phyloP scores from a whole-genome alignment of 2,329 filamentous ascomycete genomes.

The Fusarium sulawesiense region DNA sequence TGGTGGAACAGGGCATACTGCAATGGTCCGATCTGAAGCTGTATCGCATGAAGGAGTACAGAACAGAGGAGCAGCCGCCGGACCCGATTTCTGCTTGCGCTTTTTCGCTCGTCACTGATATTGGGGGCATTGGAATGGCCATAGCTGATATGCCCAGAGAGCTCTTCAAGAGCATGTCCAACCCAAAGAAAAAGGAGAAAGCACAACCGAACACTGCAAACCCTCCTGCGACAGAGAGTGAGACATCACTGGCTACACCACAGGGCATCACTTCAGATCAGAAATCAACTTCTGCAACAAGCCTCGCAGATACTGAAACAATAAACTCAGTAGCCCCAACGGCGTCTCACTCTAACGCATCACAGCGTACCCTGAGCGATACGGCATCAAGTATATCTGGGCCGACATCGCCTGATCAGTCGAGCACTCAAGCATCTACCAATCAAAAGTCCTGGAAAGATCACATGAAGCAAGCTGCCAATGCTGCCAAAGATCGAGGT shows the following conservation, averaged over 20 bases:
- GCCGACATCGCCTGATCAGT: constrained; percentile 19
- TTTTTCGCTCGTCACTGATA: constrained; percentile 82
- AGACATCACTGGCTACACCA: constrained; percentile 6
- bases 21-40: constrained; percentile 79
- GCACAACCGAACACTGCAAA: constrained; percentile 5
- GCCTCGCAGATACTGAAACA: constrained; percentile 17
- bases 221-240: constrained; percentile 12
- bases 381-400: constrained; percentile 35
- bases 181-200: constrained; percentile 32
- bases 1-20: constrained; percentile 73
- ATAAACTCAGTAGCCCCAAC: constrained; percentile 3
- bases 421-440: constrained; percentile 21
- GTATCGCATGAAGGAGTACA: constrained; percentile 72
- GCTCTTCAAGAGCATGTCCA: constrained; percentile 59
- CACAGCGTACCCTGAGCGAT: constrained; percentile 40
- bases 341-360: constrained; percentile 37
- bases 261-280: constrained; percentile 15
- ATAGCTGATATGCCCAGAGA: constrained; percentile 77
- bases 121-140: constrained; percentile 83
- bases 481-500: constrained; percentile 25
- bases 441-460: constrained; percentile 31
- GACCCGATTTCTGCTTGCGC: constrained; percentile 84
- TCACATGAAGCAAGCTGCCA: constrained; percentile 29
- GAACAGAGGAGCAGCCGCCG: constrained; percentile 80
- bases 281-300: constrained; percentile 10